Conservation (phyloP, 352 stramenopile genomes). For the Blastocystis sp. region DNA sequence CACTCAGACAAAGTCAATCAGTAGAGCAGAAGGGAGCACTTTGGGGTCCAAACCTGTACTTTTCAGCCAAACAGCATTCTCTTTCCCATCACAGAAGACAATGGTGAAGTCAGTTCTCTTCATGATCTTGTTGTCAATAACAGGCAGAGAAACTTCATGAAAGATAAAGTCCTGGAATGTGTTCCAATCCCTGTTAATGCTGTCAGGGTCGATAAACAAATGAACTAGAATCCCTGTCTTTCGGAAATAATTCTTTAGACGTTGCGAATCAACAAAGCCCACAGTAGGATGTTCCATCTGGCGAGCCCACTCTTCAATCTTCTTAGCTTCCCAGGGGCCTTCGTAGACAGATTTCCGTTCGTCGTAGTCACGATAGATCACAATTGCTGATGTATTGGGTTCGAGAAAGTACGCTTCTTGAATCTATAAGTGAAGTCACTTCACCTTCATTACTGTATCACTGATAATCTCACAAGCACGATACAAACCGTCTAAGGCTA, state of each 20-base stretch:
- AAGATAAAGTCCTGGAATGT: constrained; percentile 49
- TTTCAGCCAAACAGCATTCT: constrained; percentile 49
- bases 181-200: background rate
- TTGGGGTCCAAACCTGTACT: background rate
- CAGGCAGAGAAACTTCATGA: constrained; percentile 15
- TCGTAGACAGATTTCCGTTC: constrained; percentile 57
- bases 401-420: constrained; percentile 12
- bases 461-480: constrained; percentile 49
- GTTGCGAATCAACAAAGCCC: constrained; percentile 26
- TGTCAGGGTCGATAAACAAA: constrained; percentile 17
- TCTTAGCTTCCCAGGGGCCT: constrained; percentile 1
- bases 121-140: constrained; percentile 48
- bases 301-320: constrained; percentile 3
- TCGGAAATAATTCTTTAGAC: constrained; percentile 14
- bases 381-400: constrained; percentile 10
- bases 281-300: constrained; percentile 9
- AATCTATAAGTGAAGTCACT: background rate
- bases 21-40: background rate
- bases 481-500: constrained; percentile 13
- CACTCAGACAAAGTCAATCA: constrained; percentile 39
- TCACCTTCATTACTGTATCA: background rate
- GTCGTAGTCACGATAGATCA: constrained; percentile 66
- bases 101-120: constrained; percentile 31
- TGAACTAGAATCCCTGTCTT: constrained; percentile 56
- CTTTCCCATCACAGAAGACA: constrained; percentile 38